phyloP scores from a whole-genome alignment of 306 rosid species.

The Vigna mungo region DNA sequence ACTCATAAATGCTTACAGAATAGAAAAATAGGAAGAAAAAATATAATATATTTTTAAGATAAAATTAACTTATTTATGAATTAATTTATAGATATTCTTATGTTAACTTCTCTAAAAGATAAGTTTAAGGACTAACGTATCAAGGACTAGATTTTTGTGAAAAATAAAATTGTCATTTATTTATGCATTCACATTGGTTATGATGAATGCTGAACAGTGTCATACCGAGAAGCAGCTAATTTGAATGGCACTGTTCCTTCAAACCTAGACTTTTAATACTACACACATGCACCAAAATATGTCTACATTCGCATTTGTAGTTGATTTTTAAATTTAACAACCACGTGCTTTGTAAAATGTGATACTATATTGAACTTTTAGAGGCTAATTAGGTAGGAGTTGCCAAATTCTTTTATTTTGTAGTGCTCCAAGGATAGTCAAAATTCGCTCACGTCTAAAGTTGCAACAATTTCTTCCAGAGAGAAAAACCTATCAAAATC shows the following conservation, averaged over 20 bases:
- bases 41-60: too few species aligned
- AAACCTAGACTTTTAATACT: slow-evolving; percentile 19
- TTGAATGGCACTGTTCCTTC: slow-evolving; percentile 24
- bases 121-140: too few species aligned
- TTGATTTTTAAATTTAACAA: slow-evolving; percentile 31
- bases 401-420: slow-evolving; percentile 45
- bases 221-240: slow-evolving; percentile 2
- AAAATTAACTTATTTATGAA: too few species aligned
- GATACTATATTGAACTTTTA: slow-evolving; percentile 27
- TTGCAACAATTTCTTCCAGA: slow-evolving; percentile 49
- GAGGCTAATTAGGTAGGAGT: slow-evolving; percentile 41
- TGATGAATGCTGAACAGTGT: not conserved
- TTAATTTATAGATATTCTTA: too few species aligned
- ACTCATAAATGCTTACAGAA: too few species aligned
- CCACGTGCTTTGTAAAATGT: not conserved
- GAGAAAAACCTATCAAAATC: slow-evolving; percentile 50
- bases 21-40: too few species aligned
- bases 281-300: not conserved
- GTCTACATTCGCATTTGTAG: not conserved
- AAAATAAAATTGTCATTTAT: slow-evolving; percentile 3
- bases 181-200: slow-evolving; percentile 3
- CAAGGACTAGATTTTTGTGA: slow-evolving; percentile 1
- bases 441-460: slow-evolving; percentile 50
- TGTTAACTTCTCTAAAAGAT: too few species aligned
- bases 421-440: slow-evolving; percentile 61